These are phyloP conservation scores for Gracilaria caudata DNA, from an alignment of 23 red algal genomes.

Conservation along the genomic window DNA sequence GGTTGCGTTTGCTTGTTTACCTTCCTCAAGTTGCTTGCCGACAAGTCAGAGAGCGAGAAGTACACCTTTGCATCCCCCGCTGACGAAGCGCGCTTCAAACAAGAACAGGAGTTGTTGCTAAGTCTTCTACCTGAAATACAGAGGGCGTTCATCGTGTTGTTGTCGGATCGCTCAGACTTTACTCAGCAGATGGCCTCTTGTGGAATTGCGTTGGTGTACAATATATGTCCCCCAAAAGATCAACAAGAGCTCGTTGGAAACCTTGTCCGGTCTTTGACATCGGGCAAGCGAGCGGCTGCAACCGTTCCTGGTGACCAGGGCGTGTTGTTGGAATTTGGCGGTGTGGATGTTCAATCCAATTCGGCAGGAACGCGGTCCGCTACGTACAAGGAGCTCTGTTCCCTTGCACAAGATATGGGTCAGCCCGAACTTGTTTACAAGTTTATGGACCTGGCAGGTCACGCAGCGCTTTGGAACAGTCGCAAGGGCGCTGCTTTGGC, in stretches of 20 bases:
- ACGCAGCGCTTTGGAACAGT: slow-evolving; percentile 73
- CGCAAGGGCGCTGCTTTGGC: slow-evolving; percentile 78
- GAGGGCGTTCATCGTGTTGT: slow-evolving; percentile 58
- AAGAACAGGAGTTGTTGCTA: slow-evolving; percentile 34
- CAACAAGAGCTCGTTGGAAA: slow-evolving; percentile 64
- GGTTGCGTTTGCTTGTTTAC: slow-evolving; percentile 72
- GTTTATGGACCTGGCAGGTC: slow-evolving; percentile 80
- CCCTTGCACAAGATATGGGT: slow-evolving; percentile 69
- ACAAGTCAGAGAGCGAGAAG: not conserved
- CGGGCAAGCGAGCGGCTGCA: slow-evolving; percentile 53
- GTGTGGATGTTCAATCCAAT: slow-evolving; percentile 36
- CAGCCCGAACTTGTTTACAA: slow-evolving; percentile 82
- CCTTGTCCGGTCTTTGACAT: slow-evolving; percentile 64
- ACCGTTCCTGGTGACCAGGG: slow-evolving; percentile 75
- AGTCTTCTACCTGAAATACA: slow-evolving; percentile 54
- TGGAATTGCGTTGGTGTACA: slow-evolving; percentile 63
- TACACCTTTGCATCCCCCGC: slow-evolving; percentile 20
- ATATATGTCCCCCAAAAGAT: slow-evolving; percentile 50
- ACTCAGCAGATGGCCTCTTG: slow-evolving; percentile 75
- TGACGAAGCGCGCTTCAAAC: slow-evolving; percentile 38
- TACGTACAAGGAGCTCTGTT: slow-evolving; percentile 71
- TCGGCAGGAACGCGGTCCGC: slow-evolving; percentile 22
- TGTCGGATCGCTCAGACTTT: slow-evolving; percentile 66
- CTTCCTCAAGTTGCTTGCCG: slow-evolving; percentile 44
- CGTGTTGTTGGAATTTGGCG: slow-evolving; percentile 46